Evolutionary conservation across 805 yeast species (phyloP).

Genomic region (Schwanniomyces vanrijiae): DNA sequence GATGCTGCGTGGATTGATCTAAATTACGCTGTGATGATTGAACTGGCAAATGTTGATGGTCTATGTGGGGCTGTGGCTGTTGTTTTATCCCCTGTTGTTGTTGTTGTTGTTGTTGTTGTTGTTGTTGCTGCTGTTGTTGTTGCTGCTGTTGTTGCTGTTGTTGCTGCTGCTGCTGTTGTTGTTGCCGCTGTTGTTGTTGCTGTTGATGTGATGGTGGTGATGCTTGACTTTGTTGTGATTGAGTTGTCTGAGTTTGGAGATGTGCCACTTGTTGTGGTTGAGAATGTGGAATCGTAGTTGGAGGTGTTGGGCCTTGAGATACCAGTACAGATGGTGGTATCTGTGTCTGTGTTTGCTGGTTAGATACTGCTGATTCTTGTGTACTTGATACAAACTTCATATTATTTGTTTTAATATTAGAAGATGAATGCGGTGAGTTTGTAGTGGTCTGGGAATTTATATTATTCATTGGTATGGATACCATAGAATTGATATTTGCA

Average conservation of each 20-base stretch:
- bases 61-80: background rate
- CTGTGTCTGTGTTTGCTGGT: slow-evolving; percentile 2
- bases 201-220: slow-evolving; percentile 1
- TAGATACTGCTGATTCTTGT: slow-evolving; percentile 1
- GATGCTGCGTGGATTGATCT: slow-evolving; percentile 14
- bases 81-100: slow-evolving; percentile 1
- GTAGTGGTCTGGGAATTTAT: slow-evolving; percentile 1
- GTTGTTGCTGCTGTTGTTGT: slow-evolving; percentile 4
- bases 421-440: slow-evolving; percentile 6
- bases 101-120: slow-evolving; percentile 2
- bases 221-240: slow-evolving; percentile 3
- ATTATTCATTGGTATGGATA: background rate
- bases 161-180: background rate
- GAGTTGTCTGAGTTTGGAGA: slow-evolving; percentile 5
- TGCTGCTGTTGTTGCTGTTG: slow-evolving; percentile 2
- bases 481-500: background rate
- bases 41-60: background rate
- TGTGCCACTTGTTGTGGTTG: background rate
- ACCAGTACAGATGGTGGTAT: too few species aligned
- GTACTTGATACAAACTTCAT: background rate
- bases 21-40: background rate
- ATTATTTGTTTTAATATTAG: background rate
- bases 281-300: background rate
- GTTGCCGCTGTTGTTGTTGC: too few species aligned
- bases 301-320: too few species aligned